Evolutionary conservation across 139 green algal species (phyloP), one percentile per base, ranked within the genome.

Genomic region (Parachlorella kessleri): DNA sequence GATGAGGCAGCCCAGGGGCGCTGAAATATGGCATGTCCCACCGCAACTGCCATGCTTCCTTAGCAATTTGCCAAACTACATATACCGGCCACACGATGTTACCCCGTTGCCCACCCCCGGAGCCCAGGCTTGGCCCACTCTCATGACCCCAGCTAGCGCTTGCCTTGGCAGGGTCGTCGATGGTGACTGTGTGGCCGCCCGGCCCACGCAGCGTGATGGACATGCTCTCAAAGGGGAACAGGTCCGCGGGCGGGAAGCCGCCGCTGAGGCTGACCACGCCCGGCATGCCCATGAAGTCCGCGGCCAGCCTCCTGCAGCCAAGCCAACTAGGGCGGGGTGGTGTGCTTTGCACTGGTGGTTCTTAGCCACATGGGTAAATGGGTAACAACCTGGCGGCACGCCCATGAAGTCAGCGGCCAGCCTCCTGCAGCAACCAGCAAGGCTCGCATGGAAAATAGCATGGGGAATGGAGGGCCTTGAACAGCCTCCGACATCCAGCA

Each of bases 151-250:
- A 69, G 63, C 7, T 30, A 38, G 63, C 38, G 30, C 30, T 41
- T 38, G 64, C 64, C 21, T 21, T 30, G 66, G 72, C 35, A 26
- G 72, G 72, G 55, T 55, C 55, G 10, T 1, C 35, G 23, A 79
- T 72, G 6, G 23, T n/a, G 5, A 79, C 33, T 8, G 55, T 48
- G 39, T 32, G 48, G 63, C 76, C 76, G 36, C 26, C n/a, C 10
- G 48, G 26, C n/a, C n/a, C n/a, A 18, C 48, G 48, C 55, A 77
- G 23, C 28, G 72, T 54, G 39, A 77, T 39, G 6, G 41, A 55
- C 32, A 82, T 36, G 39, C 55, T 39, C 2, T 55, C 41, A 28
- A 78, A 66, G 23, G 77, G 77, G 70, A 82, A 82, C 6, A 82
- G 55, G 24, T 41, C n/a, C 24, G 77, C 14, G 3, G 70, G 69